phyloP scores from a whole-genome alignment of 495 filamentous ascomycete genomes.

The Rusavskia elegans region DNA sequence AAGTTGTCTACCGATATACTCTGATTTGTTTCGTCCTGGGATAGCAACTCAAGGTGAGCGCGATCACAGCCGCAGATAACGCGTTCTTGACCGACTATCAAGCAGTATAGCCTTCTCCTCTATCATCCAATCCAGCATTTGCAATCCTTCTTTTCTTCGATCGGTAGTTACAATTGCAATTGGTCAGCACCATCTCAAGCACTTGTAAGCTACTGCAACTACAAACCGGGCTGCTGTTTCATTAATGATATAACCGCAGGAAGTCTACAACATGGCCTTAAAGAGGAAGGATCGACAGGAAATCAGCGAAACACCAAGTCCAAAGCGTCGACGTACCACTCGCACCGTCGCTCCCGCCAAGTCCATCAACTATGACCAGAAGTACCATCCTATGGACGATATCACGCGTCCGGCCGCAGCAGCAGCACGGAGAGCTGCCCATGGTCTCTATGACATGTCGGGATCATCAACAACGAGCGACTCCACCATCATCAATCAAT shows the following conservation, averaged over 20 bases:
- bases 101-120: too few species aligned
- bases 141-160: too few species aligned
- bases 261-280: neutral
- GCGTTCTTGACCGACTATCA: too few species aligned
- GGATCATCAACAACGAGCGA: neutral
- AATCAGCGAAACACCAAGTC: neutral
- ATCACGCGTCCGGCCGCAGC: conserved; percentile 10
- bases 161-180: too few species aligned
- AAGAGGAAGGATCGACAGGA: neutral
- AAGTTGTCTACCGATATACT: too few species aligned
- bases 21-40: too few species aligned
- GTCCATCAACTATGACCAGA: conserved; percentile 14
- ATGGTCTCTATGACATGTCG: neutral
- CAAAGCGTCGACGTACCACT: neutral
- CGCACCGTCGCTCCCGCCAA: neutral
- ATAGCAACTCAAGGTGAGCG: too few species aligned
- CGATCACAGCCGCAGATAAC: too few species aligned
- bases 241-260: neutral
- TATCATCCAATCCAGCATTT: too few species aligned
- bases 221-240: too few species aligned
- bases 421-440: neutral
- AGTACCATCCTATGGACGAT: conserved; percentile 21
- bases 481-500: neutral
- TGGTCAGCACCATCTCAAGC: too few species aligned
- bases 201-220: too few species aligned